Evolutionary conservation across 2,329 filamentous ascomycete species (phyloP).

Genomic region (Cadophora malorum): DNA sequence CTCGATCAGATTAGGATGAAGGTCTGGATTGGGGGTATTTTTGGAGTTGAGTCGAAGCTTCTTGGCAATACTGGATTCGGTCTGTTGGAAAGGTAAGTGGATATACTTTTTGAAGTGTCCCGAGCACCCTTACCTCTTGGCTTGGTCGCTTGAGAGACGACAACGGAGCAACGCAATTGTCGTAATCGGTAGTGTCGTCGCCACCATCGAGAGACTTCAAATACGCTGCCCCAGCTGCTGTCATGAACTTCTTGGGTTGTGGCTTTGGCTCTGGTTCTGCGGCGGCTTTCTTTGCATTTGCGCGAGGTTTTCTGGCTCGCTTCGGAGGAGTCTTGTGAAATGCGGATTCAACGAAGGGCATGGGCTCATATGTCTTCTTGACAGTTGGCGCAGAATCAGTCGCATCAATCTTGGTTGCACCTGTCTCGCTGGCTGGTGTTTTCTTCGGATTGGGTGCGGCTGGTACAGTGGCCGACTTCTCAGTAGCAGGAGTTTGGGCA

Average conservation of each 20-base stretch:
- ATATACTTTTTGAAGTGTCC: neutral
- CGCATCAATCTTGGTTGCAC: neutral
- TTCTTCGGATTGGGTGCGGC: too few species aligned
- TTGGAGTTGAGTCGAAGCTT: conserved; percentile 12
- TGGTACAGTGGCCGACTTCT: conserved; percentile 3
- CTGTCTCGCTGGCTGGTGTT: neutral
- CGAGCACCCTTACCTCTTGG: neutral
- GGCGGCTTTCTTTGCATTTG: neutral
- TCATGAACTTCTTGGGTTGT: conserved; percentile 3
- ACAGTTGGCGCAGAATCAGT: neutral
- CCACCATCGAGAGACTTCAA: neutral
- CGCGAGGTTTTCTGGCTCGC: neutral
- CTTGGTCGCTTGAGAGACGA: neutral
- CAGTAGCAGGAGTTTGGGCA: neutral
- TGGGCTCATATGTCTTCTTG: neutral
- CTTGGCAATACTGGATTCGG: conserved; percentile 5
- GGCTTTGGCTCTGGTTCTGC: neutral
- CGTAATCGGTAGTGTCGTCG: neutral
- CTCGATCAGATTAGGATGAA: neutral
- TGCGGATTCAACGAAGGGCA: neutral
- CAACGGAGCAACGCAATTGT: neutral
- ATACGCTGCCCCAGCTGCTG: neutral
- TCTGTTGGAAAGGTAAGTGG: neutral
- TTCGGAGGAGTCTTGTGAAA: conserved; percentile 7
- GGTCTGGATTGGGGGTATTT: neutral